Percentiles rank a stretch among this genome's conserved stretches.
Conservation (phyloP, 2,329 filamentous ascomycete species). For the Monosporascus cannonballus region DNA sequence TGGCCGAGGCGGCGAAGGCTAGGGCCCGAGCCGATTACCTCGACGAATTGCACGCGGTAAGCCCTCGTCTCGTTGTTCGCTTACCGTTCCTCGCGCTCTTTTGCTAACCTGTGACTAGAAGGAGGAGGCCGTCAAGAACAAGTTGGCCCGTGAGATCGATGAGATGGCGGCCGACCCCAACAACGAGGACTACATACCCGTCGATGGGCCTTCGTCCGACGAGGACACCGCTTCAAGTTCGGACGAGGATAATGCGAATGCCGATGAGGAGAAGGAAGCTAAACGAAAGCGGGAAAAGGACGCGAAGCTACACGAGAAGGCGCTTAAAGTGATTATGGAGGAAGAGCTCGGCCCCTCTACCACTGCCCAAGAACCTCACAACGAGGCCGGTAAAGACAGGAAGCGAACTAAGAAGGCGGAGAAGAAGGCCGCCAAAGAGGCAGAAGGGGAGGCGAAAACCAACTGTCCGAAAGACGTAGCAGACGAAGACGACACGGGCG, state of each 20-base stretch:
- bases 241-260: neutral
- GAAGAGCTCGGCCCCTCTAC: slow-evolving; percentile 9
- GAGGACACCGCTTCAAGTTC: neutral
- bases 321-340: slow-evolving; percentile 11
- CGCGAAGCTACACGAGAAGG: slow-evolving; percentile 3
- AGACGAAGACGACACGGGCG: slow-evolving; percentile 9
- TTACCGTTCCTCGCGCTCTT: neutral
- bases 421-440: slow-evolving; percentile 32
- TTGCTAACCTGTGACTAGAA: slow-evolving; percentile 14
- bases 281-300: slow-evolving; percentile 5
- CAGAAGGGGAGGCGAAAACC: slow-evolving; percentile 23
- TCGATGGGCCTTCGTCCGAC: slow-evolving; percentile 4
- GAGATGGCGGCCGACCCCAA: slow-evolving; percentile 13
- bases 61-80: neutral
- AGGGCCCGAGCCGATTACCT: slow-evolving; percentile 22
- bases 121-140: slow-evolving; percentile 18
- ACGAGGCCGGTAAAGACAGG: slow-evolving; percentile 19
- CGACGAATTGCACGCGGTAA: slow-evolving; percentile 20
- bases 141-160: slow-evolving; percentile 13
- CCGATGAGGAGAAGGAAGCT: slow-evolving; percentile 2
- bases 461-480: neutral
- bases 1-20: slow-evolving; percentile 33
- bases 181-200: slow-evolving; percentile 16
- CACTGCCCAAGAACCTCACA: slow-evolving; percentile 3
- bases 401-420: slow-evolving; percentile 26